These are phyloP conservation scores for Medicago lupulina DNA, from an alignment of 306 rosid genomes.

Conservation along the genomic window DNA sequence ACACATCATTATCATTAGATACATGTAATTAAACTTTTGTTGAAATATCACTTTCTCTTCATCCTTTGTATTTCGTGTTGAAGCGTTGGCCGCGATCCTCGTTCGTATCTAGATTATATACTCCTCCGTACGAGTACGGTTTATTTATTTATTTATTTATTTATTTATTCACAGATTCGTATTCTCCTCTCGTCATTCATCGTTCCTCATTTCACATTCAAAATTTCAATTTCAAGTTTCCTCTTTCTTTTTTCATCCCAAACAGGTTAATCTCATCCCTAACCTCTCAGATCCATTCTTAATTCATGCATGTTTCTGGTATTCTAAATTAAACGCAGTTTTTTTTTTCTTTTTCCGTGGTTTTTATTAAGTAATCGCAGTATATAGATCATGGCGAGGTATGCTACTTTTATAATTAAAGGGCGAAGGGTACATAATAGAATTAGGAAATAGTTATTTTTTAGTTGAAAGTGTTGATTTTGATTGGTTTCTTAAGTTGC, in stretches of 20 bases:
- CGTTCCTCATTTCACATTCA: constrained; percentile 34
- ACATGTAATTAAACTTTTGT: too few species aligned
- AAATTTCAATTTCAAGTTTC: background rate
- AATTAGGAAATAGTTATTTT: background rate
- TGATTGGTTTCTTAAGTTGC: constrained; percentile 10
- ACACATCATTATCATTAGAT: too few species aligned
- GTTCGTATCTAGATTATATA: background rate
- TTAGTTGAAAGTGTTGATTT: constrained; percentile 20
- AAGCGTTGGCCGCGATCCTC: constrained; percentile 43
- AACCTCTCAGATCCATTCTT: constrained; percentile 42
- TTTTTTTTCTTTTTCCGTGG: background rate
- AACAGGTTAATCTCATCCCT: constrained; percentile 45
- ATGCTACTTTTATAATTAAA: background rate
- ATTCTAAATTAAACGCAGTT: constrained; percentile 15
- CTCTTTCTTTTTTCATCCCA: background rate
- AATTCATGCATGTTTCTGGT: background rate
- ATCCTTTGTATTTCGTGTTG: background rate
- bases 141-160: too few species aligned
- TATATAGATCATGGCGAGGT: background rate
- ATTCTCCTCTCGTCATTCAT: constrained; percentile 26
- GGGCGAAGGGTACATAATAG: background rate
- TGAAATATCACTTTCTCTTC: too few species aligned
- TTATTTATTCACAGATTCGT: constrained; percentile 9
- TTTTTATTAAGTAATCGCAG: background rate
- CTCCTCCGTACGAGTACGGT: background rate